Base-by-base conservation (phyloP, 805 yeast genomes). In the Lachancea mirantina region DNA sequence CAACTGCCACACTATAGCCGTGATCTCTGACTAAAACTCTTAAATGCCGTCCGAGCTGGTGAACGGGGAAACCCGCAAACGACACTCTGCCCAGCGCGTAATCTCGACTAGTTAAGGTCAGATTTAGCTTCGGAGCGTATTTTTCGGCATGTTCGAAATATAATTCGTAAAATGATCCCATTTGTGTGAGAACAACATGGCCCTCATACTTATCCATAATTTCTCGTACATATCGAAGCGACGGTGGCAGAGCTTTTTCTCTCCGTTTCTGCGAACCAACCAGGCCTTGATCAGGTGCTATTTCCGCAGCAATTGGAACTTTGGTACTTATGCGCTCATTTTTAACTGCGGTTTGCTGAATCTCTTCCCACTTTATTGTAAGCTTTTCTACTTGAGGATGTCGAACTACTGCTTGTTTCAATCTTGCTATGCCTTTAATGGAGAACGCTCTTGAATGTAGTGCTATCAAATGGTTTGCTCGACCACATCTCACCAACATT, bases 41-140 rank as follows among this genome's bases (percentile, higher is more conserved):
- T 22, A 87, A 70, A 50, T 84, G 88, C 37, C 85, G 72, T 34
- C 78, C 82, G 13, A 87, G 56, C 36, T 77, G 84, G 25, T 61
- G 58, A 4, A 72, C 64, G 0, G 98, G 98, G 47, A 92, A 92
- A 0, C 98, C 98, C 0, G 96, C 84, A 82, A 92, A 85, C 0
- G 94, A 74, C 1, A 81, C 68, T 13, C 49, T 56, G 20, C 65
- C 55, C 14, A 53, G 56, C 14, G 60, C 60, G 23, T 73, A 67
- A 34, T 62, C 62, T 46, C 72, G 69, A 22, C 62, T 63, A 0
- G 95, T 81, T 2, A 87, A 67, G 28, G 83, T 77, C 18, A 89
- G 55, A 18, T 87, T 87, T 34, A 92, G 57, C 33, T 72, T 56
- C 2, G 82, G 78, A 0, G 84, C 94, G 50, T 69, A 76, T 26